Evolutionary conservation across 2,329 filamentous ascomycete genomes (phyloP).

Genomic region (Sclerotinia nivalis): DNA sequence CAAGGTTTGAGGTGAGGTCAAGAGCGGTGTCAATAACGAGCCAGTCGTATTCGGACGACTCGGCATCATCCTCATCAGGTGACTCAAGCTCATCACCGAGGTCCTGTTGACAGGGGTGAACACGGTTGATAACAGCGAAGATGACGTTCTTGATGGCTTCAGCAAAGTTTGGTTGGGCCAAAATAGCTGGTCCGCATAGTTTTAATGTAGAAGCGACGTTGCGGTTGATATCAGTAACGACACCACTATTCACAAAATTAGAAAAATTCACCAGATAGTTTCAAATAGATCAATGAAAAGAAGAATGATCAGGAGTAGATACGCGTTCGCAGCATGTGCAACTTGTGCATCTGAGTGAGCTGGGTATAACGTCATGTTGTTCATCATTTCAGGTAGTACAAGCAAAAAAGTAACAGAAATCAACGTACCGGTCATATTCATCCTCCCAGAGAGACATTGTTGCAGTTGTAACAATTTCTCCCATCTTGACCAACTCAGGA

Average conservation of each 20-base stretch:
- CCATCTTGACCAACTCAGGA: slow-evolving; percentile 78
- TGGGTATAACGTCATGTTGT: slow-evolving; percentile 88
- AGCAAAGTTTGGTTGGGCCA: slow-evolving; percentile 71
- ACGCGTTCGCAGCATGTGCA: slow-evolving; percentile 90
- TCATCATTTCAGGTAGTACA: slow-evolving; percentile 68
- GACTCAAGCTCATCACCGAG: slow-evolving; percentile 79
- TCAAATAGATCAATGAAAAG: slow-evolving; percentile 25
- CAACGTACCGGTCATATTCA: slow-evolving; percentile 87
- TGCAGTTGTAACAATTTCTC: slow-evolving; percentile 78
- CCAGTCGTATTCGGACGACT: slow-evolving; percentile 97
- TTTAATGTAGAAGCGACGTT: slow-evolving; percentile 89
- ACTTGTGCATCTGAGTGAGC: slow-evolving; percentile 95
- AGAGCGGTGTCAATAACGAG: slow-evolving; percentile 91
- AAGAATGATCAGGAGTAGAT: slow-evolving; percentile 44
- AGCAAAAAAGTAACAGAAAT: slow-evolving; percentile 29
- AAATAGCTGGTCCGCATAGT: slow-evolving; percentile 82
- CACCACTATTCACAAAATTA: slow-evolving; percentile 17
- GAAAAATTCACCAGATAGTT: slow-evolving; percentile 27
- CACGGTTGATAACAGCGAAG: slow-evolving; percentile 78
- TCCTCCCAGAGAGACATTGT: slow-evolving; percentile 86
- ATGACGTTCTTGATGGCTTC: slow-evolving; percentile 76
- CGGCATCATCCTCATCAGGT: slow-evolving; percentile 63
- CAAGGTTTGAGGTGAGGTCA: slow-evolving; percentile 83
- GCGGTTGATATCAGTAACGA: slow-evolving; percentile 93
- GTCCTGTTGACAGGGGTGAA: slow-evolving; percentile 91